Percentiles rank a stretch among this genome's conserved stretches.
phyloP scores from a whole-genome alignment of 495 filamentous ascomycete genomes.

The Neurospora sp. region DNA sequence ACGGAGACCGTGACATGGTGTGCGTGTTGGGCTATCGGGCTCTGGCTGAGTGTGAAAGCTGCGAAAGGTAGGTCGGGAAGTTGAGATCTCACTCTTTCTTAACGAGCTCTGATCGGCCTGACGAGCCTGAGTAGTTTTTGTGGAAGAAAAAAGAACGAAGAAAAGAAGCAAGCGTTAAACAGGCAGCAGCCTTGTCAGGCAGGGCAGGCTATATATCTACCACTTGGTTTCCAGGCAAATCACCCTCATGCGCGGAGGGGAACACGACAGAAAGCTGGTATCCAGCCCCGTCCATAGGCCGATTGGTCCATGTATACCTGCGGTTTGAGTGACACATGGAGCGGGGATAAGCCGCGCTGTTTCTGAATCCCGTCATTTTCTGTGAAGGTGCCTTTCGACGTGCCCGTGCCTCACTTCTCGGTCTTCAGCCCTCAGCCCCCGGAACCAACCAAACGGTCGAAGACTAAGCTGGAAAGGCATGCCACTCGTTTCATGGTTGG shows the following conservation, averaged over 20 bases:
- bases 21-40: background rate
- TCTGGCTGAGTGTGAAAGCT: background rate
- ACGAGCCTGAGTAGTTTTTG: background rate
- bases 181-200: background rate
- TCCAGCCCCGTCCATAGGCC: background rate
- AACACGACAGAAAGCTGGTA: background rate
- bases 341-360: background rate
- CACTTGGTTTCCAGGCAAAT: background rate
- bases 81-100: background rate
- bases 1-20: background rate
- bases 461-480: background rate
- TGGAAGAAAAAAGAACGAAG: background rate
- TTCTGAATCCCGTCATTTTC: background rate
- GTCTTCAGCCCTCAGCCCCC: background rate
- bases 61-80: background rate
- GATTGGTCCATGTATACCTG: background rate
- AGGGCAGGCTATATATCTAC: background rate
- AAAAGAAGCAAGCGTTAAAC: background rate
- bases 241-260: background rate
- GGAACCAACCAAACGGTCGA: background rate
- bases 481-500: background rate
- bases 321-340: background rate
- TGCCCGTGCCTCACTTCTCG: background rate
- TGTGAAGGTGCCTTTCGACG: background rate
- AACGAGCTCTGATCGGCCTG: background rate